Percentiles rank a stretch among this genome's conserved stretches.
phyloP scores from a whole-genome alignment of 2,329 filamentous ascomycete genomes.

The Aspergillus bombycis region DNA sequence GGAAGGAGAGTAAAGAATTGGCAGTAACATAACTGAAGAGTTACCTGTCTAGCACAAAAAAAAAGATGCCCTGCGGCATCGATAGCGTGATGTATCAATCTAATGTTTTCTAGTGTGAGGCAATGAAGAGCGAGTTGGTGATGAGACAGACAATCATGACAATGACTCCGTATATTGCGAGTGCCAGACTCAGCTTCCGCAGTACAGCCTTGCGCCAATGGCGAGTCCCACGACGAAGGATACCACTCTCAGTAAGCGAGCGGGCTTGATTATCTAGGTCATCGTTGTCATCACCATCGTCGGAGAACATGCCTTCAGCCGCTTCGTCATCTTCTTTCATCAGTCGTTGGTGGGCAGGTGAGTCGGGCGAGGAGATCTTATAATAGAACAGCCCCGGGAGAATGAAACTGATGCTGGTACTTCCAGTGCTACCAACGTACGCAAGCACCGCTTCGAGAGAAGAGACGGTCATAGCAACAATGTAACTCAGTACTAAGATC shows the following conservation, averaged over 20 bases:
- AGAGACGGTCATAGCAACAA: constrained; percentile 86
- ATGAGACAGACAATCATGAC: constrained; percentile 89
- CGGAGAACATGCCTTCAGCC: constrained; percentile 56
- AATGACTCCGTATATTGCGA: constrained; percentile 80
- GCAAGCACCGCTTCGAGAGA: constrained; percentile 89
- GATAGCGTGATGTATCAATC: not conserved
- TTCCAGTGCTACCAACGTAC: constrained; percentile 93
- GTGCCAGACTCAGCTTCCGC: constrained; percentile 70
- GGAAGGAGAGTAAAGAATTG: constrained; percentile 8
- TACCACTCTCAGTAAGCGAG: constrained; percentile 58
- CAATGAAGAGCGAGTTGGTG: constrained; percentile 81
- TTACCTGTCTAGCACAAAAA: not conserved
- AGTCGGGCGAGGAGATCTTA: constrained; percentile 92
- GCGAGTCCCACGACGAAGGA: constrained; percentile 64
- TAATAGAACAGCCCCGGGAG: constrained; percentile 96
- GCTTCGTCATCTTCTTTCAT: constrained; percentile 86
- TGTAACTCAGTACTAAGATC: constrained; percentile 82
- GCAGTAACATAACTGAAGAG: not conserved
- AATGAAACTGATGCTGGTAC: constrained; percentile 95
- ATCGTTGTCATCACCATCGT: constrained; percentile 33
- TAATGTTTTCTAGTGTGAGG: constrained; percentile 57
- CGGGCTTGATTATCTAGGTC: constrained; percentile 36
- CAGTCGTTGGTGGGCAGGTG: constrained; percentile 80
- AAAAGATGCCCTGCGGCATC: not conserved
- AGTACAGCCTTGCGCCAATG: constrained; percentile 67